Conservation (phyloP, 371 early-diverging fungal genomes). For the Parasitella parasitica region DNA sequence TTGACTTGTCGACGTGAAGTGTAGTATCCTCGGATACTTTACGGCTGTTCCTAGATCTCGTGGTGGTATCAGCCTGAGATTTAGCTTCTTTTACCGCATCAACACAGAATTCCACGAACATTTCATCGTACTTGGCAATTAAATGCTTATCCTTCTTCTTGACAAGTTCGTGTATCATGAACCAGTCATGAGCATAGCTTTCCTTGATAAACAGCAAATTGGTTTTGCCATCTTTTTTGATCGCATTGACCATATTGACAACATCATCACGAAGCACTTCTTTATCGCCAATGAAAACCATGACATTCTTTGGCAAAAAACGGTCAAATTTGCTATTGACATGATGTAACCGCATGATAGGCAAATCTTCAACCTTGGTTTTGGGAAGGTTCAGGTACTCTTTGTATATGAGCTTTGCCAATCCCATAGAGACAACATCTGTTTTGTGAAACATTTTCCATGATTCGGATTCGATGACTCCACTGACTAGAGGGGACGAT, state of each 20-base stretch:
- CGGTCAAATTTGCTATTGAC: slow-evolving; percentile 24
- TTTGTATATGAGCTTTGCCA: slow-evolving; percentile 32
- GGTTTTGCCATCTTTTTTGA: slow-evolving; percentile 22
- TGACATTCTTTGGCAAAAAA: slow-evolving; percentile 29
- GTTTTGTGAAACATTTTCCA: slow-evolving; percentile 28
- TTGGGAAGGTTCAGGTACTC: slow-evolving; percentile 33
- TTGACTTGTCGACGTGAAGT: background rate
- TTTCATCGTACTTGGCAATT: slow-evolving; percentile 29
- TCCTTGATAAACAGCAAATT: slow-evolving; percentile 28
- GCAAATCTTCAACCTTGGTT: slow-evolving; percentile 23
- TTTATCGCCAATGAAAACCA: slow-evolving; percentile 38
- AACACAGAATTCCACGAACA: slow-evolving; percentile 25
- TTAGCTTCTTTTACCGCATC: slow-evolving; percentile 13
- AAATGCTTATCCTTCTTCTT: slow-evolving; percentile 27
- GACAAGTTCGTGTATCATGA: slow-evolving; percentile 38
- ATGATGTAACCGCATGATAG: slow-evolving; percentile 25
- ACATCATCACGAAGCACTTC: slow-evolving; percentile 46
- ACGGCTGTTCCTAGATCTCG: background rate
- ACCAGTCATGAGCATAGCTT: slow-evolving; percentile 44
- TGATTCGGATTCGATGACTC: slow-evolving; percentile 27
- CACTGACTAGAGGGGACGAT: slow-evolving; percentile 34
- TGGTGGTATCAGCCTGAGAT: background rate
- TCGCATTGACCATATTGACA: slow-evolving; percentile 12
- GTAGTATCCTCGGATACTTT: background rate
- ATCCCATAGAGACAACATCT: slow-evolving; percentile 25